Conservation (phyloP, 1,284 basidiomycete genomes). For the Cutaneotrichosporon curvatum region DNA sequence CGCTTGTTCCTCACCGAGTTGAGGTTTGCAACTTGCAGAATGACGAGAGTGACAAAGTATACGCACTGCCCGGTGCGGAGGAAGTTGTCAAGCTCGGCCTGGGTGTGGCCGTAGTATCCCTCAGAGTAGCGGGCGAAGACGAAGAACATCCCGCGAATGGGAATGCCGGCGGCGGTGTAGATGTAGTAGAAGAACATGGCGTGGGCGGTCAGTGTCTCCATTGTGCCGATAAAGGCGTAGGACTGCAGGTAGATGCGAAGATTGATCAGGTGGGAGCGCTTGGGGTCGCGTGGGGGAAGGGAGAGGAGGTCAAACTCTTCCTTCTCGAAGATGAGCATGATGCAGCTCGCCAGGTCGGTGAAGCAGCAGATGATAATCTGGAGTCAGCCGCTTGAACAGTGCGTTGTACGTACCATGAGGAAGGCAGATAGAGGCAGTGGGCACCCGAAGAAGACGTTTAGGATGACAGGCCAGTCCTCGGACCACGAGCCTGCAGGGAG, state of each 20-base stretch:
- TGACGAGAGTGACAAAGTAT: constrained; percentile 58
- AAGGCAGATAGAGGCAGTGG: constrained; percentile 53
- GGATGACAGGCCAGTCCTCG: constrained; percentile 61
- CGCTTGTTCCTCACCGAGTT: constrained; percentile 52
- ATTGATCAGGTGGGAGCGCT: constrained; percentile 48
- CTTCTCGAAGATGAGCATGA: constrained; percentile 56
- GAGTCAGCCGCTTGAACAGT: constrained; percentile 51
- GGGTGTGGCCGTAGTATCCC: constrained; percentile 39
- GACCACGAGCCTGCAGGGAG: constrained; percentile 52
- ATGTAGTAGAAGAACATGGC: constrained; percentile 51
- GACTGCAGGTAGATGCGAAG: constrained; percentile 55
- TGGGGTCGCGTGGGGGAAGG: constrained; percentile 59
- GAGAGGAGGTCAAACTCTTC: constrained; percentile 54
- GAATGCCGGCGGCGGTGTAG: constrained; percentile 51
- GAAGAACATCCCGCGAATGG: constrained; percentile 50
- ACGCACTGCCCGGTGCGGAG: constrained; percentile 50
- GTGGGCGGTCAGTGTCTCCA: constrained; percentile 53
- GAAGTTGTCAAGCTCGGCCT: constrained; percentile 43
- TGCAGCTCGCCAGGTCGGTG: constrained; percentile 52
- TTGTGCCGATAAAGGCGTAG: constrained; percentile 57
- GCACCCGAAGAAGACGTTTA: constrained; percentile 51
- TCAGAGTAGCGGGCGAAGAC: constrained; percentile 51
- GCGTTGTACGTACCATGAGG: constrained; percentile 50
- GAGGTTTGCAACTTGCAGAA: constrained; percentile 60
- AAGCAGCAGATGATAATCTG: constrained; percentile 33